Percentiles rank a stretch among this genome's conserved stretches.
Evolutionary conservation across 2,329 filamentous ascomycete genomes (phyloP).

Genomic region (Calycina marina): DNA sequence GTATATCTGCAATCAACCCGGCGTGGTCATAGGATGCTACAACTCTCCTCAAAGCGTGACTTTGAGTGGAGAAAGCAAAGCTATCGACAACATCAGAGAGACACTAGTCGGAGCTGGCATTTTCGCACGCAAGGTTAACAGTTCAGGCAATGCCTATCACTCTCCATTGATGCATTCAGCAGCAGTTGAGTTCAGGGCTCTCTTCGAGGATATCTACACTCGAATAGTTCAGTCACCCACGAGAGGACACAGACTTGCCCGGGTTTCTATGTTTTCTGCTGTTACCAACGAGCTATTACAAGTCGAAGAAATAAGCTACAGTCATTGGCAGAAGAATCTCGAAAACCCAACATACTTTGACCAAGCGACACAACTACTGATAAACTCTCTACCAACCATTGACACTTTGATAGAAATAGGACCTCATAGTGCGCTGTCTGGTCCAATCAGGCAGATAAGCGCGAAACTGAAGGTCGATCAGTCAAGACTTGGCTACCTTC

Average conservation of each 20-base stretch:
- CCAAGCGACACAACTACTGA: neutral
- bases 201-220: neutral
- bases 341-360: slow-evolving; percentile 3
- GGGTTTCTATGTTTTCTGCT: slow-evolving; percentile 1
- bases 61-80: slow-evolving; percentile 10
- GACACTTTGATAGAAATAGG: slow-evolving; percentile 10
- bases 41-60: slow-evolving; percentile 16
- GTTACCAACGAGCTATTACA: neutral
- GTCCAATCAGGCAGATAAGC: slow-evolving; percentile 7
- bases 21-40: slow-evolving; percentile 15
- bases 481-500: slow-evolving; percentile 3
- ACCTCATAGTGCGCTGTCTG: slow-evolving; percentile 9
- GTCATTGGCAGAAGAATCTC: slow-evolving; percentile 2
- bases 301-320: neutral
- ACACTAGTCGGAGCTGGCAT: slow-evolving; percentile 7
- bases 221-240: neutral
- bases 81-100: slow-evolving; percentile 3
- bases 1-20: slow-evolving; percentile 2
- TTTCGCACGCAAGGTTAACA: slow-evolving; percentile 7
- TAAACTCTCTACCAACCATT: neutral
- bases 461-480: neutral
- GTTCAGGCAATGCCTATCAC: slow-evolving; percentile 7
- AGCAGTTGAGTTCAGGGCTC: slow-evolving; percentile 13
- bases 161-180: slow-evolving; percentile 9
- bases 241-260: neutral